Percentiles rank a stretch among this genome's conserved stretches.
Evolutionary conservation across 495 filamentous ascomycete species (phyloP).

Genomic region (Penicillium salamii): DNA sequence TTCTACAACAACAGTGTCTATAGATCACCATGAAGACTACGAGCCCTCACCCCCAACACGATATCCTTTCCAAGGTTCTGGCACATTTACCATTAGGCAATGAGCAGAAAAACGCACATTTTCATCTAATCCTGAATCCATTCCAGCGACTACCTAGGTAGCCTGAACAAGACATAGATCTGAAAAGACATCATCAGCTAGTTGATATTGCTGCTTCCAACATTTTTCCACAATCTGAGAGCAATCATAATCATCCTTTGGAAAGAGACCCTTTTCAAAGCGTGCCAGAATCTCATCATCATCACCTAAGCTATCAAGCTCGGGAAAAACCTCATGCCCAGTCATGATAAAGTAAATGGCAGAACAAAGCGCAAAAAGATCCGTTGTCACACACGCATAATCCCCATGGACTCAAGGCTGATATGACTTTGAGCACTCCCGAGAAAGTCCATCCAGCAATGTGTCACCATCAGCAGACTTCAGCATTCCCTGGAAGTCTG

Average conservation of each 20-base stretch:
- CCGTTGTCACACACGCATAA: constrained; percentile 12
- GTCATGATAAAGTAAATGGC: constrained; percentile 15
- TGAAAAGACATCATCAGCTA: background rate
- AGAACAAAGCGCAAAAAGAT: constrained; percentile 19
- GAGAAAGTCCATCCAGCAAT: constrained; percentile 10
- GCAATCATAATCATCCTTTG: constrained; percentile 3
- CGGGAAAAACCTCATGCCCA: constrained; percentile 16
- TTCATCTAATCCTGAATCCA: too few relatives aligned
- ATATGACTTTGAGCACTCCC: constrained; percentile 16
- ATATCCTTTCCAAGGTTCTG: too few relatives aligned
- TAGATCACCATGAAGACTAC: too few relatives aligned
- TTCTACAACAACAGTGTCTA: too few relatives aligned
- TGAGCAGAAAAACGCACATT: too few relatives aligned
- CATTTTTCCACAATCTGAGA: constrained; percentile 7
- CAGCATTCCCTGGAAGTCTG: constrained; percentile 19
- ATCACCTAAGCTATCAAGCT: constrained; percentile 13
- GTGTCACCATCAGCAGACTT: constrained; percentile 9
- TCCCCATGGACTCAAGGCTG: constrained; percentile 17
- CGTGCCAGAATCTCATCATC: constrained; percentile 9
- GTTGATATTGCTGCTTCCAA: constrained; percentile 6
- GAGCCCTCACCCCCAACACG: too few relatives aligned
- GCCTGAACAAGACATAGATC: background rate
- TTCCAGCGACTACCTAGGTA: background rate
- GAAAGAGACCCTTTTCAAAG: constrained; percentile 4
- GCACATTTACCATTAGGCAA: too few relatives aligned